Base-by-base conservation (phyloP, 73 alveolate species). In the Effrenium voratum region DNA sequence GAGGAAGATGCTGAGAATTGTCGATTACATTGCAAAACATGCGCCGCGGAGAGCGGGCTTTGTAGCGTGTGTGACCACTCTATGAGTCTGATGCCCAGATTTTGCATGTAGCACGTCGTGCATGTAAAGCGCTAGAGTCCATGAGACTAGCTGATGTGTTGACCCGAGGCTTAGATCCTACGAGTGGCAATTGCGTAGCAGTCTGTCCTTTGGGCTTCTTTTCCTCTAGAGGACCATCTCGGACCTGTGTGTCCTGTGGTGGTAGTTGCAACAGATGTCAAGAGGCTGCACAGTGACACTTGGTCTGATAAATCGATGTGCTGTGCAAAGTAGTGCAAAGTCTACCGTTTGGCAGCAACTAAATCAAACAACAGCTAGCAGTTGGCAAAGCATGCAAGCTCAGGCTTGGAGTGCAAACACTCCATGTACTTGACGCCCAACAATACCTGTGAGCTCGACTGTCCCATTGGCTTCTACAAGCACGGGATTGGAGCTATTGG, bases 111-210 rank as follows among this genome's bases (percentile, higher is more conserved):
- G n/a, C n/a, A n/a, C n/a, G n/a, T n/a, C n/a, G n/a, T n/a, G n/a
- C n/a, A n/a, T n/a, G n/a, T 52, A 12, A 52, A 52, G 19, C 45
- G n/a, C 22, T 41, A 19, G 13, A 24, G 44, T n/a, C 24, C 44
- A n/a, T 68, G 0, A 41, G 3, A 41, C 68, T 13, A 22, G 68
- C 30, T 10, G 30, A 55, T 13, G 30, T 55, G 68, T 22, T 22
- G 30, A 55, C 15, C 82, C 82, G 49, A 72, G 82, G 82, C 6
- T 12, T 72, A 32, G 82, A 72, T 36, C 82, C 82, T 47, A 72
- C 82, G 38, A 72, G 82, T 32, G 82, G 82, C 82, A 72, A 72
- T 47, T 72, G 82, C 46, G 82, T 72, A 72, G 82, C 82, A 72
- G 82, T 72, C 6, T 72, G 82, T 30, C 82, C 82, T 8, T 47